Conservation (phyloP, 139 green algal genomes). For the Volvox reticuliferus region DNA sequence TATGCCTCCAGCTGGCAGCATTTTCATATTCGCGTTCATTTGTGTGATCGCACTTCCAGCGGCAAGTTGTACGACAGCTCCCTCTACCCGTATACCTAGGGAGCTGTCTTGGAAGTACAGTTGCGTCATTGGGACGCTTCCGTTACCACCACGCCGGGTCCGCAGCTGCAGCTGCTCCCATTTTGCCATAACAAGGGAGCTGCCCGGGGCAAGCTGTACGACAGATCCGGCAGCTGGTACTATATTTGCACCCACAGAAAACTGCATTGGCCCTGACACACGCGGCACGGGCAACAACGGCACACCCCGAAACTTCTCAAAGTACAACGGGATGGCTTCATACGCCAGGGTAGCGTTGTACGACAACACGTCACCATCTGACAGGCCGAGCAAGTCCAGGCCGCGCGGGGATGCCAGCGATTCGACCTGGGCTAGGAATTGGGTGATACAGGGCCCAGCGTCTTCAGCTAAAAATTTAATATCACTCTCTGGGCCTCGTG, state of each 20-base stretch:
- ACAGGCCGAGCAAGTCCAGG: neutral
- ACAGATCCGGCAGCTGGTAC: neutral
- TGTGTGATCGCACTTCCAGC: neutral
- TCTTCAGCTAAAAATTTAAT: neutral
- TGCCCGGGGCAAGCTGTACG: neutral
- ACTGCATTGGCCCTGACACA: neutral
- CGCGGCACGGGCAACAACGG: neutral
- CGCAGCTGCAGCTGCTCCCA: neutral
- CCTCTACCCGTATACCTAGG: neutral
- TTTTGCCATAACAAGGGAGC: neutral
- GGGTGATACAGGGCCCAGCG: neutral
- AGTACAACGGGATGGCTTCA: neutral
- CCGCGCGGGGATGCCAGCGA: neutral
- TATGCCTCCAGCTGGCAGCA: neutral
- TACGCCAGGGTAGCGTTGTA: slow-evolving; percentile 45
- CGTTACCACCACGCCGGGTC: no score
- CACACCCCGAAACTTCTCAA: neutral
- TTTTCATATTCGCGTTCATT: neutral
- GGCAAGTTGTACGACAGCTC: neutral
- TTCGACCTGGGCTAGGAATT: neutral
- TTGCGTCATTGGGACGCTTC: neutral
- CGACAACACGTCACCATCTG: neutral
- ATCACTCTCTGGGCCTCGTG: neutral
- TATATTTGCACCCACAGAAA: neutral
- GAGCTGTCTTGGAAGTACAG: neutral